Percentiles rank a stretch among this genome's conserved stretches.
These are phyloP conservation scores for Raphanus raphanistrum DNA, from an alignment of 345 rosid species.

Conservation along the genomic window DNA sequence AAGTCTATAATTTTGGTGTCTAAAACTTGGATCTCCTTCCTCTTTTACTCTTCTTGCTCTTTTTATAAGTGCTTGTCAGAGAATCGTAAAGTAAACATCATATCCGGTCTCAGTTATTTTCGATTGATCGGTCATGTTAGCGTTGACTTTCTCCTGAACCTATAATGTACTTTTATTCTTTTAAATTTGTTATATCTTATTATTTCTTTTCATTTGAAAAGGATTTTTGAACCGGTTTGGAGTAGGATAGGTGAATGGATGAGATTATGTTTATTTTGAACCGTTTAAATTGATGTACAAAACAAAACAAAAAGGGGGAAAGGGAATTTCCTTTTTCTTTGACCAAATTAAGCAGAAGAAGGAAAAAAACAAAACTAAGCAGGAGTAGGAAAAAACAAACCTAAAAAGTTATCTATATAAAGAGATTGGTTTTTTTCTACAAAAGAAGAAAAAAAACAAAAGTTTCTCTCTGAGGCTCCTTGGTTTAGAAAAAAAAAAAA, in stretches of 20 bases:
- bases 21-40: too few relatives aligned
- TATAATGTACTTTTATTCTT: too few relatives aligned
- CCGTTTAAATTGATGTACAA: neutral
- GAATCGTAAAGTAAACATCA: too few relatives aligned
- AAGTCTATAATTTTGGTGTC: too few relatives aligned
- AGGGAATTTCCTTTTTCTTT: neutral
- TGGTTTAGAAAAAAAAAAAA: neutral
- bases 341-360: neutral
- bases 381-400: neutral
- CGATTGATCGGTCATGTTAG: too few relatives aligned
- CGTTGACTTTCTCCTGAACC: too few relatives aligned
- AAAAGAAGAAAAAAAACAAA: neutral
- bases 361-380: neutral
- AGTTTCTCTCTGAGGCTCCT: neutral
- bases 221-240: neutral
- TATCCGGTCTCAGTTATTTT: too few relatives aligned
- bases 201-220: neutral
- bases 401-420: neutral
- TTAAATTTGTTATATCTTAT: too few relatives aligned
- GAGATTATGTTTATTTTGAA: neutral
- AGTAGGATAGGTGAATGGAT: neutral
- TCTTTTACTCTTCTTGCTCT: too few relatives aligned
- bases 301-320: neutral
- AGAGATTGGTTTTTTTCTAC: neutral
- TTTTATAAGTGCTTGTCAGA: too few relatives aligned